A percentile compares a stretch with the other conserved stretches of the same genome.
These are phyloP conservation scores for Teratosphaeria epicoccoides DNA, from an alignment of 2,329 filamentous ascomycete genomes.

Conservation along the genomic window DNA sequence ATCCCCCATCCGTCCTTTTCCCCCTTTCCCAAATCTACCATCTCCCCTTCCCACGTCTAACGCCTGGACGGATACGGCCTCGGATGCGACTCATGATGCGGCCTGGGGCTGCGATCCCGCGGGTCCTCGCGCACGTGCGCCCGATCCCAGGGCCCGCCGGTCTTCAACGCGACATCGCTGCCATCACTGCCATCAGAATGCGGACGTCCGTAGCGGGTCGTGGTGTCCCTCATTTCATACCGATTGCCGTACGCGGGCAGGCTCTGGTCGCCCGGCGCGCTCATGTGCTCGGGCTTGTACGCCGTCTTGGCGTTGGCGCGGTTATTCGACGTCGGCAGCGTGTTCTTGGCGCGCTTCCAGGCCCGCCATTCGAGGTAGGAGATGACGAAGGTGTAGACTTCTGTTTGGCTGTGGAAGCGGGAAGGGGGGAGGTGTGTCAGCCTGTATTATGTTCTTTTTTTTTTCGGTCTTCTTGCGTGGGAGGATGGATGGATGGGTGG, in stretches of 20 bases:
- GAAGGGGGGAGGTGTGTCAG: too few species aligned
- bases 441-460: too few species aligned
- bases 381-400: neutral
- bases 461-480: too few species aligned
- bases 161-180: neutral
- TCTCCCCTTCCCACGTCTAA: too few species aligned
- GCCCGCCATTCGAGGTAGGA: neutral
- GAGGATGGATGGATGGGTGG: neutral
- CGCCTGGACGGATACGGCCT: neutral
- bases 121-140: neutral
- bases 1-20: too few species aligned
- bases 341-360: neutral
- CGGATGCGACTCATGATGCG: too few species aligned
- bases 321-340: neutral
- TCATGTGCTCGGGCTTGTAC: neutral
- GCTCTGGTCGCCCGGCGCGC: neutral
- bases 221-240: neutral
- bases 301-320: neutral
- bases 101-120: too few species aligned
- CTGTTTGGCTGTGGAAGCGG: neutral
- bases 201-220: neutral
- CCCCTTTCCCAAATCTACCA: too few species aligned
- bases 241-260: neutral
- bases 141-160: neutral
- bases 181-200: neutral